Percentiles rank a stretch among this genome's conserved stretches.
These are phyloP conservation scores for Tetradesmus lagerheimii DNA, from an alignment of 139 green algal genomes.

Conservation along the genomic window DNA sequence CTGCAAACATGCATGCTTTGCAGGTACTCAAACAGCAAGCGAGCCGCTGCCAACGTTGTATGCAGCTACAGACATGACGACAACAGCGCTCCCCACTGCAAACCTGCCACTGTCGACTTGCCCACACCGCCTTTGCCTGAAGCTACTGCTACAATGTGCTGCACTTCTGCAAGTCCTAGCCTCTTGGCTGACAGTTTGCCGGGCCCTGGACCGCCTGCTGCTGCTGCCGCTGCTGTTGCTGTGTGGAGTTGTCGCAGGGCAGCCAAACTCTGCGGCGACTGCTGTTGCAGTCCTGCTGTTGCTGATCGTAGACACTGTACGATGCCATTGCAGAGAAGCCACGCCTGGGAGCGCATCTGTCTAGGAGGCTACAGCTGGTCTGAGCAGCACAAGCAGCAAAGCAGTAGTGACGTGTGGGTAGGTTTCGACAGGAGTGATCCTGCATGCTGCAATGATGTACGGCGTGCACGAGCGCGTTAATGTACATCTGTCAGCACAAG, in stretches of 20 bases:
- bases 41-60: neutral
- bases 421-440: neutral
- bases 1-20: neutral
- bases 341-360: neutral
- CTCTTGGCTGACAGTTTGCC: conserved; percentile 16
- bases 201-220: neutral
- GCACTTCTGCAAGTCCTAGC: conserved; percentile 65
- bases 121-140: conserved; percentile 96
- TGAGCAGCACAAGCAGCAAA: no score
- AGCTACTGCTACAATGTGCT: conserved; percentile 89
- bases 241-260: neutral
- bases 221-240: conserved; percentile 23
- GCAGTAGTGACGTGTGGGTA: neutral
- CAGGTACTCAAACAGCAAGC: neutral
- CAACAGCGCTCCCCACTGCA: neutral
- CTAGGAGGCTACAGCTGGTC: neutral
- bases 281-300: neutral
- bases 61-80: neutral
- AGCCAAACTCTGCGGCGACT: neutral
- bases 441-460: neutral
- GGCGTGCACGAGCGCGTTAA: no score
- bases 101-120: conserved; percentile 92
- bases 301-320: neutral
- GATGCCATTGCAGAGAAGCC: neutral
- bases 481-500: no score